A percentile compares a stretch with the other conserved stretches of the same genome.
These are phyloP conservation scores for Entophlyctis luteolus DNA, from an alignment of 192 early-diverging fungal species.

Conservation along the genomic window DNA sequence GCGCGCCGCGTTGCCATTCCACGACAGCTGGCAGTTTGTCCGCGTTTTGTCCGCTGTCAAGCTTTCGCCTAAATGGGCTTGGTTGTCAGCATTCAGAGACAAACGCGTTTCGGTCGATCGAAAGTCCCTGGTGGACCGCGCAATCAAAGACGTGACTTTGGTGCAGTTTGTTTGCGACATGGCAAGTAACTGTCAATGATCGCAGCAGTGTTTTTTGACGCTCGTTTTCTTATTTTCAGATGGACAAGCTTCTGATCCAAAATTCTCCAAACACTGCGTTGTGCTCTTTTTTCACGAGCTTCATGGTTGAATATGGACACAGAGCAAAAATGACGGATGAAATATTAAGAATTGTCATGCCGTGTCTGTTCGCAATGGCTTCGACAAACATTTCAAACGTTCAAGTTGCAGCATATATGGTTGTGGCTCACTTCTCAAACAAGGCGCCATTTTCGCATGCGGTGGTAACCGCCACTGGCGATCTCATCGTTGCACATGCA, in stretches of 20 bases:
- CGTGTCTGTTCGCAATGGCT: constrained; percentile 49
- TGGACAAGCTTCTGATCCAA: constrained; percentile 16
- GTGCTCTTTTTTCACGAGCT: constrained; percentile 65
- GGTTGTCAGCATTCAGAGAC: constrained; percentile 55
- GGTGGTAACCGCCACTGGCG: constrained; percentile 42
- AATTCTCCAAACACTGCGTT: constrained; percentile 48
- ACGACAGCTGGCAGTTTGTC: constrained; percentile 85
- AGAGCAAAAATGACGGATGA: constrained; percentile 50
- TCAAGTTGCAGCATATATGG: constrained; percentile 54
- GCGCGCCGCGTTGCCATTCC: constrained; percentile 82
- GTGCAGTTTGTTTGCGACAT: constrained; percentile 76
- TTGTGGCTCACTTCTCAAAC: constrained; percentile 60
- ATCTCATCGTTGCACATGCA: constrained; percentile 37
- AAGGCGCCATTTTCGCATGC: constrained; percentile 44
- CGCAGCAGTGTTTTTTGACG: constrained; percentile 30
- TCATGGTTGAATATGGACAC: constrained; percentile 56
- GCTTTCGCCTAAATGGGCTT: constrained; percentile 59
- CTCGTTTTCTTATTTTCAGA: constrained; percentile 24
- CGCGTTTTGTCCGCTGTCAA: constrained; percentile 73
- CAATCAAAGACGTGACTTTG: constrained; percentile 63
- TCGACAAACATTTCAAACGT: constrained; percentile 49
- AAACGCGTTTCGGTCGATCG: constrained; percentile 63
- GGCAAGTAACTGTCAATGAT: constrained; percentile 46
- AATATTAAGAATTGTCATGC: constrained; percentile 53
- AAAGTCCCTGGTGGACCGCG: constrained; percentile 63